Base-by-base conservation (phyloP, 371 early-diverging fungal genomes). In the Rozella allomycis region DNA sequence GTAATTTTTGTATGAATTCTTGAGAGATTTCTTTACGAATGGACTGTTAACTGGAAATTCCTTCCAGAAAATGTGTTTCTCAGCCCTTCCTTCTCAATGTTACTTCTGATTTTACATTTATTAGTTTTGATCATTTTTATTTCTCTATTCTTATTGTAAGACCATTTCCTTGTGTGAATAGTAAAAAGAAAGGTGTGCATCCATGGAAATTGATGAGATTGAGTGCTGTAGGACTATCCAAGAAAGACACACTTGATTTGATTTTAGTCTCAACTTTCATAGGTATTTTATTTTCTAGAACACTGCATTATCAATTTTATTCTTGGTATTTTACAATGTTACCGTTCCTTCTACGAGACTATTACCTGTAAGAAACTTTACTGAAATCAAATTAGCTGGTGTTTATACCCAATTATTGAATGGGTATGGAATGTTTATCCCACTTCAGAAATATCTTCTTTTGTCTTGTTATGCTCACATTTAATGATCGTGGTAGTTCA, bases 41-140 rank as follows among this genome's bases (percentile, higher is more conserved):
- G 87, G 87, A 85, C 91, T 0, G 87, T 86, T 6, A 90, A 90
- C 37, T 90, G 91, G 91, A 60, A 75, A 27, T 73, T 87, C 50
- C 27, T 86, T 7, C 52, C 56, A 20, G 65, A 66, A 36, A 52
- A 60, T 10, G 53, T 56, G 3, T 90, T 90, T 48, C 37, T 59
- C 11, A 68, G 68, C 20, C 20, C 23, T 3, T 35, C 31, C 4
- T 76, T 78, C 49, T 64, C 78, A 1, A 50, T 34, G 11, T n/a
- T 35, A 9, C 45, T 87, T 29, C 39, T 86, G 10, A 39, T 37
- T 0, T 47, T 57, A 0, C 85, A 84, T 46, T 41, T 59, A 1
- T 18, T 49, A 2, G 50, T 72, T 0, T 46, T 86, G 16, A 14
- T 36, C 70, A 3, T 40, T 55, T 2, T 75, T 83, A 47, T 48